phyloP scores from a whole-genome alignment of 2,329 filamentous ascomycete genomes.

The Penicillium sp. region DNA sequence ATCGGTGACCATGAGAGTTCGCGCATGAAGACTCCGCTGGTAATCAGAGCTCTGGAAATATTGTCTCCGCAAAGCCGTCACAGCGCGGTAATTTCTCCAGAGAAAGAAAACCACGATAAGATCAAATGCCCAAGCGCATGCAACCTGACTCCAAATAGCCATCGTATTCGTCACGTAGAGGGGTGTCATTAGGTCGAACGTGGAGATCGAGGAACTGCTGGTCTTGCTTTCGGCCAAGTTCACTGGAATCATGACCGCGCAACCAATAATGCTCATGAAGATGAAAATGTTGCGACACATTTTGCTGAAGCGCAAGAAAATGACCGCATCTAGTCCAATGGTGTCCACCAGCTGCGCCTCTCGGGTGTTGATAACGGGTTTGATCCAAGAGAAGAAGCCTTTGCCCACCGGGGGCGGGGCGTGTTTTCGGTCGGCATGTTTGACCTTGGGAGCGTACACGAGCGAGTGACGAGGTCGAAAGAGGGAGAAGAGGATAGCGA shows the following conservation, averaged over 20 bases:
- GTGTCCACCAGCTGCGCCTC: constrained; percentile 77
- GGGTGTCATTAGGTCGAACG: constrained; percentile 52
- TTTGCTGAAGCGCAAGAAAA: constrained; percentile 83
- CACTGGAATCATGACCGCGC: constrained; percentile 76
- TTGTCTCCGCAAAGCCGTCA: constrained; percentile 68
- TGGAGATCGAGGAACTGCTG: constrained; percentile 21
- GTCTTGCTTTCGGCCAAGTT: constrained; percentile 61
- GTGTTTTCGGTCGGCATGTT: constrained; percentile 88
- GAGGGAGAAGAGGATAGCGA: constrained; percentile 81
- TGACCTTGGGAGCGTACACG: constrained; percentile 91
- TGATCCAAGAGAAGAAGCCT: constrained; percentile 84
- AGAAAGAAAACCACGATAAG: constrained; percentile 76
- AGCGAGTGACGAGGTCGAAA: constrained; percentile 87
- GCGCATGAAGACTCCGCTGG: constrained; percentile 79
- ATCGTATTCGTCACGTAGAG: constrained; percentile 46
- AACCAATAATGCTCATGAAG: constrained; percentile 69
- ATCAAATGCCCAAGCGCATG: constrained; percentile 66
- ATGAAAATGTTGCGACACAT: constrained; percentile 94
- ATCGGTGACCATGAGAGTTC: constrained; percentile 71
- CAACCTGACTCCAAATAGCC: constrained; percentile 61
- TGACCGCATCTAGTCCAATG: constrained; percentile 84
- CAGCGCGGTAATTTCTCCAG: constrained; percentile 84
- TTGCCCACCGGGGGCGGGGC: constrained; percentile 83
- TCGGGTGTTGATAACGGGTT: constrained; percentile 72
- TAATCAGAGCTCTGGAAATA: constrained; percentile 90